phyloP scores from a whole-genome alignment of 306 rosid genomes.

The Vicia villosa region DNA sequence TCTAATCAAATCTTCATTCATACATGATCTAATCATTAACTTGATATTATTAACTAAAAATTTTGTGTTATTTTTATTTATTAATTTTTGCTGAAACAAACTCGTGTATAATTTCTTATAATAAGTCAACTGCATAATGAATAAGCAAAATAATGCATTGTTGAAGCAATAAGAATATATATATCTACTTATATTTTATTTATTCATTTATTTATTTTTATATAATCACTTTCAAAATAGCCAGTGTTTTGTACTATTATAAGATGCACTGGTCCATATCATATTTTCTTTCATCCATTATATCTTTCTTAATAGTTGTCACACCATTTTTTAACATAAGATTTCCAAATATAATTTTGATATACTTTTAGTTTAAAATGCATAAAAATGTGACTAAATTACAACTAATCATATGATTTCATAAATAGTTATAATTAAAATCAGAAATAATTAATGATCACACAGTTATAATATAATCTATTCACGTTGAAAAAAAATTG shows the following conservation, averaged over 20 bases:
- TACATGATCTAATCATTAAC: not conserved
- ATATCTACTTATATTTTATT: not conserved
- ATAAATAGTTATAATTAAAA: too few species aligned
- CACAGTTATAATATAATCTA: too few species aligned
- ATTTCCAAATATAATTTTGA: too few species aligned
- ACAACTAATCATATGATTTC: too few species aligned
- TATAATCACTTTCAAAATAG: not conserved
- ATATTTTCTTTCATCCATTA: not conserved
- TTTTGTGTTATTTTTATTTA: not conserved
- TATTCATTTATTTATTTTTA: not conserved
- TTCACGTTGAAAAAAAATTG: too few species aligned
- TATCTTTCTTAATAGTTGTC: not conserved
- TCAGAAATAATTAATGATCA: too few species aligned
- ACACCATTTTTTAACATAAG: too few species aligned
- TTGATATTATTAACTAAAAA: not conserved
- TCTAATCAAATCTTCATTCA: not conserved
- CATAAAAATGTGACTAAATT: too few species aligned
- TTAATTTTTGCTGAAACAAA: not conserved
- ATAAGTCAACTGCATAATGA: constrained; percentile 13
- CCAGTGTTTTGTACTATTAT: not conserved
- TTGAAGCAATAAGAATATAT: constrained; percentile 4
- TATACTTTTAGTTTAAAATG: too few species aligned
- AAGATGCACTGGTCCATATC: constrained; percentile 1
- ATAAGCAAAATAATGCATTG: not conserved
- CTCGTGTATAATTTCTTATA: not conserved